These are phyloP conservation scores for Gymnopus androsaceus DNA, from an alignment of 1,284 basidiomycete species.

Conservation along the genomic window DNA sequence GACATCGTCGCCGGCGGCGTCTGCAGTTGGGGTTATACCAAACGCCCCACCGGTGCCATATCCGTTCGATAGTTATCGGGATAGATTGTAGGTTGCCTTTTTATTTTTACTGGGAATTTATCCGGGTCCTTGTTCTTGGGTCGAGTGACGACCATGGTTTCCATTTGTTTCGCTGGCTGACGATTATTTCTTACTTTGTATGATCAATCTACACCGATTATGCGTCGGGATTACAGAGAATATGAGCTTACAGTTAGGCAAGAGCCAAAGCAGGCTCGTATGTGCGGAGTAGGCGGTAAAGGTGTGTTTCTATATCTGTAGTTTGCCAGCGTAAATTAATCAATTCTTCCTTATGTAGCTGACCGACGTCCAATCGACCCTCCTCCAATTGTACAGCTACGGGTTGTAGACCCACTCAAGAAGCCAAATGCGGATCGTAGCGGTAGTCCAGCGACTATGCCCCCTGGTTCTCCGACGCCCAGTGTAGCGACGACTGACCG, in stretches of 20 bases:
- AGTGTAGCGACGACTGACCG: slow-evolving; percentile 2
- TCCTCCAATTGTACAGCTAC: slow-evolving; percentile 93
- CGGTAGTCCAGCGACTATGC: neutral
- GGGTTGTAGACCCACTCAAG: slow-evolving; percentile 71
- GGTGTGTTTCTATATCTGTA: slow-evolving; percentile 38
- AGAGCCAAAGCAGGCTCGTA: slow-evolving; percentile 88
- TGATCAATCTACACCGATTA: no score
- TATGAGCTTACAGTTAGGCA: slow-evolving; percentile 85
- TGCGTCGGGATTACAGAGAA: slow-evolving; percentile 48
- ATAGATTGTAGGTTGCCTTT: slow-evolving; percentile 38
- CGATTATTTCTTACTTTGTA: slow-evolving; percentile 6
- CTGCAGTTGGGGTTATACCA: neutral
- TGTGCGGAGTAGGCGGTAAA: slow-evolving; percentile 92
- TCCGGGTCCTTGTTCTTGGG: slow-evolving; percentile 32
- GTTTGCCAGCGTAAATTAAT: slow-evolving; percentile 18
- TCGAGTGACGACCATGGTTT: slow-evolving; percentile 19
- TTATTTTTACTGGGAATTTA: slow-evolving; percentile 14
- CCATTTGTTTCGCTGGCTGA: slow-evolving; percentile 13
- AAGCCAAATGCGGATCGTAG: neutral
- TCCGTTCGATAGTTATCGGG: slow-evolving; percentile 23
- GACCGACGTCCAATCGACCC: slow-evolving; percentile 95
- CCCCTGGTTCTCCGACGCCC: slow-evolving; percentile 12
- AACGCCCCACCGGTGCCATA: slow-evolving; percentile 16
- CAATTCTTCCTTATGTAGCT: slow-evolving; percentile 47
- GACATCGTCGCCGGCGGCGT: neutral